Evolutionary conservation across 2,329 filamentous ascomycete species (phyloP), one percentile per base, ranked within the genome.

Genomic region (Pseudocercospora macadamiae): DNA sequence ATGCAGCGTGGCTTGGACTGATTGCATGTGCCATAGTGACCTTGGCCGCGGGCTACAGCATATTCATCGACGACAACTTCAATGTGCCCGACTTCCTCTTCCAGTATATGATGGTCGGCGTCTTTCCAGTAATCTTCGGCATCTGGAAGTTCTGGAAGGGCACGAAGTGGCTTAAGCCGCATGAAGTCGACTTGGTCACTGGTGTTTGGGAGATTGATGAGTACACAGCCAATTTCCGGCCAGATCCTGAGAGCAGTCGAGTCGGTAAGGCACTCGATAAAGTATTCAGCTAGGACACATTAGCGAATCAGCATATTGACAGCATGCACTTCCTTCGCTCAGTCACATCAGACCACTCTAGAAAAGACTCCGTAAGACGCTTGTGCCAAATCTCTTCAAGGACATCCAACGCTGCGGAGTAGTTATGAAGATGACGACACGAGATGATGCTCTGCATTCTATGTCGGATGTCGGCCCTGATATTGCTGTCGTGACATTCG

Each of bases 141-240:
- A 14, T 2, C 2, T 47, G 42, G 42, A 47, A 47, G 21, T 23
- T 47, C 6, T 6, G 2, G 21, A 47, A 47, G 12, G 12, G 14
- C 1, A 47, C 42, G 3, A 47, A 16, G 12, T 47, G 42, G 42
- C 14, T 47, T 14, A 16, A n/a, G 16, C 42, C 42, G 21, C 21
- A 52, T 26, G 32, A 52, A 39, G 49, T 52, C 12, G 49, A 52
- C 8, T 37, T 52, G 19, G 36, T 37, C 1, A 37, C 32, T 4
- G 49, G 49, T 21, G 49, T 52, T 2, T 16, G 19, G 19, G 49
- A 52, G 32, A 52, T 52, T n/a, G 49, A 52, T 7, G 49, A 42
- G 10, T 52, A 52, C 14, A 52, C 30, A 25, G 49, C 49, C 9
- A 14, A 18, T 18, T 52, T 52, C 32, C n/a, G 32, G 18, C 49